Percentiles rank a stretch among this genome's conserved stretches.
Evolutionary conservation across 1,284 basidiomycete species (phyloP).

Genomic region (Wallemia hederae): DNA sequence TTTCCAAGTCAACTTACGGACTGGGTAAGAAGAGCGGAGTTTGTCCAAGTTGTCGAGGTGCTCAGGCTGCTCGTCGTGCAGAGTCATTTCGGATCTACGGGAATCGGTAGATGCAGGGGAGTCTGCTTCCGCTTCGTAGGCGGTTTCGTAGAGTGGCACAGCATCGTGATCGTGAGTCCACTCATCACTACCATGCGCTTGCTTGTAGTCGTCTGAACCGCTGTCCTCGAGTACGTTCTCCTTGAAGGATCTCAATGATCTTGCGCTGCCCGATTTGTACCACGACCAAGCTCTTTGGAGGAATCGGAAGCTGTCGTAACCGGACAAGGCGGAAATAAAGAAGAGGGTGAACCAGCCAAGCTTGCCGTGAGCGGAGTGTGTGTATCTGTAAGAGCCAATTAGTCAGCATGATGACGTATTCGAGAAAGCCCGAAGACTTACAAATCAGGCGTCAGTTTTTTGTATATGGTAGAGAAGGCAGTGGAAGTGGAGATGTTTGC

Average conservation of each 20-base stretch:
- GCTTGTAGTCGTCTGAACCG: slow-evolving; percentile 6
- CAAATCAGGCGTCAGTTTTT: slow-evolving; percentile 46
- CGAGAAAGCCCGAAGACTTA: slow-evolving; percentile 18
- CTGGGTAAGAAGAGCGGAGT: slow-evolving; percentile 2
- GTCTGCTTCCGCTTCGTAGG: slow-evolving; percentile 7
- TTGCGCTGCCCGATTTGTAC: slow-evolving; percentile 6
- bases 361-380: slow-evolving; percentile 29
- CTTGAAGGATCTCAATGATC: not conserved
- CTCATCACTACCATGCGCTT: slow-evolving; percentile 15
- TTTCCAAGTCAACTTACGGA: slow-evolving; percentile 4
- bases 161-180: slow-evolving; percentile 20
- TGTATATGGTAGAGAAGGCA: slow-evolving; percentile 31
- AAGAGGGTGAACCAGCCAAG: slow-evolving; percentile 33
- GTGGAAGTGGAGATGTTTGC: slow-evolving; percentile 26
- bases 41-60: not conserved
- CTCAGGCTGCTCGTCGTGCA: slow-evolving; percentile 11
- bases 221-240: slow-evolving; percentile 1
- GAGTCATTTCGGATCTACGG: slow-evolving; percentile 32
- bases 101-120: slow-evolving; percentile 17
- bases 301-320: slow-evolving; percentile 26
- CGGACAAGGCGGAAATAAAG: slow-evolving; percentile 27
- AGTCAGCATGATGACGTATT: slow-evolving; percentile 6
- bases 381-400: slow-evolving; percentile 25
- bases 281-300: slow-evolving; percentile 24
- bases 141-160: slow-evolving; percentile 12